Conservation (phyloP, 768 basidiomycete genomes). For the Pisolithus marmoratus region DNA sequence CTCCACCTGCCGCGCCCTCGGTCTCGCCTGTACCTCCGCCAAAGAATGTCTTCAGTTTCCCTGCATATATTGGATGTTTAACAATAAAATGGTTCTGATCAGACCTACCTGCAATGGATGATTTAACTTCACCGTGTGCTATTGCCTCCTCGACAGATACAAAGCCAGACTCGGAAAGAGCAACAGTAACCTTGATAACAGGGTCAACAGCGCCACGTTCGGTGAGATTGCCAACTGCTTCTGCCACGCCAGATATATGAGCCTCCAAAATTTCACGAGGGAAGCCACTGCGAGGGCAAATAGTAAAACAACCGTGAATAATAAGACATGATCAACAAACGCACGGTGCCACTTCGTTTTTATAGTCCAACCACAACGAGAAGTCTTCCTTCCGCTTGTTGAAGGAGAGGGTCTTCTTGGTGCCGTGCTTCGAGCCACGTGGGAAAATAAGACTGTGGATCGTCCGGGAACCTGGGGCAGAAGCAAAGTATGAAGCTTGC, state of each 20-base stretch:
- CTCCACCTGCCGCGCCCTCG: constrained; percentile 20
- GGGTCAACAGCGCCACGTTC: constrained; percentile 76
- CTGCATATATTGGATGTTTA: constrained; percentile 30
- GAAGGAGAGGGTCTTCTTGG: constrained; percentile 83
- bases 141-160: constrained; percentile 75
- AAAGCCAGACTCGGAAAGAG: constrained; percentile 84
- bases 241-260: constrained; percentile 63
- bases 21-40: constrained; percentile 46
- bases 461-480: constrained; percentile 48
- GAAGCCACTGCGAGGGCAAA: constrained; percentile 46
- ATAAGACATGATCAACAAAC: constrained; percentile 23
- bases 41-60: constrained; percentile 86
- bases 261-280: constrained; percentile 71
- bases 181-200: constrained; percentile 78
- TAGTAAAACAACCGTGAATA: constrained; percentile 1
- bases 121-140: constrained; percentile 75
- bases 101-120: constrained; percentile 60
- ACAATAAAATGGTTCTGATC: not conserved
- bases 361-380: constrained; percentile 71
- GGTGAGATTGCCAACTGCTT: constrained; percentile 79
- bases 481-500: constrained; percentile 71
- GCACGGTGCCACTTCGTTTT: constrained; percentile 55
- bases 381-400: constrained; percentile 78
- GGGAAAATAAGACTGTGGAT: constrained; percentile 79
- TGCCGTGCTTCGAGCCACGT: constrained; percentile 65